These are phyloP conservation scores for Physcomitrium patens DNA, from an alignment of 225 moss, liverwort and hornwort species.

Conservation along the genomic window DNA sequence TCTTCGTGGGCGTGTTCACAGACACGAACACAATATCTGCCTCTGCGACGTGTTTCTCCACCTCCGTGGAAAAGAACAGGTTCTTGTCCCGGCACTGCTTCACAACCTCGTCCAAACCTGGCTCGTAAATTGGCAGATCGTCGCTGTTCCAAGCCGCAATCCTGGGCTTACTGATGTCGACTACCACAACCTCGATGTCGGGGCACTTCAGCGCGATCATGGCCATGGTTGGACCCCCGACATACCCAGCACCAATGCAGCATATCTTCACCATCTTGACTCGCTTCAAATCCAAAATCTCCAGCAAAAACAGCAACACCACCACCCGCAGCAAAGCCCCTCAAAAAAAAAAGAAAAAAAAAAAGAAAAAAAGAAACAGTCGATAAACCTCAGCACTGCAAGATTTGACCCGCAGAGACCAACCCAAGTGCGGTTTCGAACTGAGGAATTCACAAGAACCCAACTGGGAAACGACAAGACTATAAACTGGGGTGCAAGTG, in stretches of 20 bases:
- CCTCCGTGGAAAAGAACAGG: conserved; percentile 77
- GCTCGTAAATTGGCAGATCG: conserved; percentile 88
- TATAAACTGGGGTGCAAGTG: conserved; percentile 14
- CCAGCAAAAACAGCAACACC: neutral
- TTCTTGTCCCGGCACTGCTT: conserved; percentile 74
- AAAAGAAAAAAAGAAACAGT: no score
- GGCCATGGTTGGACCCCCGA: conserved; percentile 78
- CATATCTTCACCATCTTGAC: conserved; percentile 68
- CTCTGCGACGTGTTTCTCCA: conserved; percentile 75
- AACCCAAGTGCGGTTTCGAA: no score
- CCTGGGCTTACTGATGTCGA: conserved; percentile 87
- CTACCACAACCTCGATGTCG: conserved; percentile 67
- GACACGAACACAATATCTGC: conserved; percentile 91
- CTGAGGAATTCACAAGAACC: neutral
- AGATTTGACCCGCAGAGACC: neutral
- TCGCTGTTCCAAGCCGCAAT: conserved; percentile 94
- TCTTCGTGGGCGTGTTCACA: conserved; percentile 93
- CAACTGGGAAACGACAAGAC: neutral
- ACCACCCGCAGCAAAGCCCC: neutral
- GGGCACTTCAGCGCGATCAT: conserved; percentile 72
- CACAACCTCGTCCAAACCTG: conserved; percentile 82
- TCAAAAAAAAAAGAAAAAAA: neutral
- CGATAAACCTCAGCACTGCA: neutral
- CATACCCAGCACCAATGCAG: conserved; percentile 82
- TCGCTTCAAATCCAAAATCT: neutral